Evolutionary conservation across 805 yeast genomes (phyloP), one percentile per base, ranked within the genome.

Genomic region (Monosporozyma solicola): DNA sequence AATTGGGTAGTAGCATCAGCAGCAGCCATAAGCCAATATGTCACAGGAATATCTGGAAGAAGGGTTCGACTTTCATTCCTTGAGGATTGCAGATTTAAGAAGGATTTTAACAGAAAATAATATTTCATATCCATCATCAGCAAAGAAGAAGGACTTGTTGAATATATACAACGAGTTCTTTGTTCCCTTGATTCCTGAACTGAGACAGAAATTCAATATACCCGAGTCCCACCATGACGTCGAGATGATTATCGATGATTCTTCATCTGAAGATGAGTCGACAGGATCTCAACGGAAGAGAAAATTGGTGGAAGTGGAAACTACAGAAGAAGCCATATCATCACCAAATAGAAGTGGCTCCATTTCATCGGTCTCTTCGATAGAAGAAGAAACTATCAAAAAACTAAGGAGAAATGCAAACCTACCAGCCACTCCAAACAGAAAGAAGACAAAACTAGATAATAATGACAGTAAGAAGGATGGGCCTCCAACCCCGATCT

Each of bases 11-110:
- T 27, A 7, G 5, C 7, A 27, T 27, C 7, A 1, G 7, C 29
- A 27, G 29, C 35, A 32, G 35, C 11, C 7, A 31, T 8, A 31
- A 31, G 10, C 33, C 10, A 32, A 9, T 9, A 37, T 39, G 43
- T 39, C 43, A 8, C 43, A 39, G 8, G 61, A 59, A 22, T 60
- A 62, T 53, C 41, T 64, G 48, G 45, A 62, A 33, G 52, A 65
- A 68, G 87, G 76, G n/a, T 88, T 87, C 66, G 83, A 89, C 63
- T 85, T 92, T 6, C 70, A 75, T 27, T 71, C 75, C 41, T 71
- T 85, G 57, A 85, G 82, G 50, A 83, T 87, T 24, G 80, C 90
- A 3, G 80, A 86, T 54, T 73, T 92, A 62, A 77, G 94, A 61
- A 77, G 81, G 24, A 75, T 88, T 24, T 72, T 92, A 51, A 68